Conservation (phyloP, 352 stramenopile genomes). For the Halophytophthora batemanensis region DNA sequence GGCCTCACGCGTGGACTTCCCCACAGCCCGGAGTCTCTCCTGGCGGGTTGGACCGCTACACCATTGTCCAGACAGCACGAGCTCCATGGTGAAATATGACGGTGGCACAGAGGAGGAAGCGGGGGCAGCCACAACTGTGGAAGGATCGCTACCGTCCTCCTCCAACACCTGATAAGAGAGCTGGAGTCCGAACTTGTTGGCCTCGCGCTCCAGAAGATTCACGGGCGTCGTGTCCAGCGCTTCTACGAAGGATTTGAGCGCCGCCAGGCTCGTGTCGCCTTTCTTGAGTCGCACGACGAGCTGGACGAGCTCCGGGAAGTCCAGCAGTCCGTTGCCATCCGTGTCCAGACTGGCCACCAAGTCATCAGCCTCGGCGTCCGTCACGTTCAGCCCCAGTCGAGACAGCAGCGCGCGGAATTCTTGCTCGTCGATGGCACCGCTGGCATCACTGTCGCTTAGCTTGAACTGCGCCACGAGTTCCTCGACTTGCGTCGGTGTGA, state of each 20-base stretch:
- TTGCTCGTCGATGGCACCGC: slow-evolving; percentile 55
- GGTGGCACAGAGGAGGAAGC: background rate
- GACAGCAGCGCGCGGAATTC: slow-evolving; percentile 62
- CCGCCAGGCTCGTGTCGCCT: slow-evolving; percentile 43
- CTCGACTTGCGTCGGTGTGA: slow-evolving; percentile 47
- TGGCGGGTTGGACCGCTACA: slow-evolving; percentile 30
- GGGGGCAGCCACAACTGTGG: slow-evolving; percentile 16
- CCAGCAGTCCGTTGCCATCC: slow-evolving; percentile 56
- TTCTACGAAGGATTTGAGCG: slow-evolving; percentile 44
- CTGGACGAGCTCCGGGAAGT: slow-evolving; percentile 54
- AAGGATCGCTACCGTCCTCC: slow-evolving; percentile 33
- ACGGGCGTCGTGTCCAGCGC: slow-evolving; percentile 61
- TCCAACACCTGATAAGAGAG: slow-evolving; percentile 5
- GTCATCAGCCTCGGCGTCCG: slow-evolving; percentile 40
- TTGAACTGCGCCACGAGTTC: slow-evolving; percentile 66
- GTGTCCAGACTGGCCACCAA: slow-evolving; percentile 55
- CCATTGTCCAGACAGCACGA: slow-evolving; percentile 52
- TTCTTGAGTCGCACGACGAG: slow-evolving; percentile 57
- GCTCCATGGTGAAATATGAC: slow-evolving; percentile 36
- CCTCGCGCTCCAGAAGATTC: slow-evolving; percentile 58
- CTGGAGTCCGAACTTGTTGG: slow-evolving; percentile 9
- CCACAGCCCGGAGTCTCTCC: slow-evolving; percentile 37
- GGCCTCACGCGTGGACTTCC: slow-evolving; percentile 60
- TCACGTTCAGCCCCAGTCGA: slow-evolving; percentile 45
- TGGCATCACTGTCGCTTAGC: slow-evolving; percentile 48